Evolutionary conservation across 1,284 basidiomycete species (phyloP).

Genomic region (Rhodotorula sp.): DNA sequence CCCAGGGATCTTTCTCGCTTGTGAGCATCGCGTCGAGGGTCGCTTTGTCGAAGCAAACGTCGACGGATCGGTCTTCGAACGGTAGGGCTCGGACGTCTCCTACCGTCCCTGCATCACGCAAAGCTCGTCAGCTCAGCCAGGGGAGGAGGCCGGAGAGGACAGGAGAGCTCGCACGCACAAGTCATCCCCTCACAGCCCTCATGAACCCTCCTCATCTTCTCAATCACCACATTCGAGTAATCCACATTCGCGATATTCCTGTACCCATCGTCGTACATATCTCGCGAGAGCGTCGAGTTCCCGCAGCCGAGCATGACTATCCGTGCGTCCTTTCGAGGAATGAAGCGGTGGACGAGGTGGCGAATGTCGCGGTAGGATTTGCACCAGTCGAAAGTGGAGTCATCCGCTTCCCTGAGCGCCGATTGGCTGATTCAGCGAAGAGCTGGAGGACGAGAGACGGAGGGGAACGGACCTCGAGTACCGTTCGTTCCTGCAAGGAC

Average conservation of each 20-base stretch:
- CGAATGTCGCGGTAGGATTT: conserved; percentile 60
- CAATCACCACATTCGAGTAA: conserved; percentile 75
- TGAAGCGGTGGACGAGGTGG: conserved; percentile 58
- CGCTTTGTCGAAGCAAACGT: conserved; percentile 83
- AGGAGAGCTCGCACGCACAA: conserved; percentile 56
- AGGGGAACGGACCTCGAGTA: conserved; percentile 59
- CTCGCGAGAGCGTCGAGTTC: conserved; percentile 59
- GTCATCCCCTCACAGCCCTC: conserved; percentile 65
- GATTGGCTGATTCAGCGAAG: neutral
- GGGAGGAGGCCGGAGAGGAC: neutral
- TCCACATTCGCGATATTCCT: conserved; percentile 79
- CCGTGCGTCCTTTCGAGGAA: conserved; percentile 63
- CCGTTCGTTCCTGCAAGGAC: conserved; percentile 60
- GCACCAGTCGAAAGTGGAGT: conserved; percentile 76
- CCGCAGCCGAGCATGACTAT: conserved; percentile 90
- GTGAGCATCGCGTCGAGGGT: conserved; percentile 96
- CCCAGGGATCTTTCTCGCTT: conserved; percentile 74
- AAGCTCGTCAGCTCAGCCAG: neutral
- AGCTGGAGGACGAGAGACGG: too few species aligned
- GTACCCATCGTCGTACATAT: conserved; percentile 86
- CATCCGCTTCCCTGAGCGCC: conserved; percentile 59
- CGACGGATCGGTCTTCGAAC: conserved; percentile 68
- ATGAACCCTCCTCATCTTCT: conserved; percentile 72
- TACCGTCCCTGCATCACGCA: conserved; percentile 64
- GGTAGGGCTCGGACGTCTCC: conserved; percentile 78